Percentiles rank a stretch among this genome's conserved stretches.
Evolutionary conservation across 1,284 basidiomycete genomes (phyloP).

Genomic region (Pholiota adiposa): DNA sequence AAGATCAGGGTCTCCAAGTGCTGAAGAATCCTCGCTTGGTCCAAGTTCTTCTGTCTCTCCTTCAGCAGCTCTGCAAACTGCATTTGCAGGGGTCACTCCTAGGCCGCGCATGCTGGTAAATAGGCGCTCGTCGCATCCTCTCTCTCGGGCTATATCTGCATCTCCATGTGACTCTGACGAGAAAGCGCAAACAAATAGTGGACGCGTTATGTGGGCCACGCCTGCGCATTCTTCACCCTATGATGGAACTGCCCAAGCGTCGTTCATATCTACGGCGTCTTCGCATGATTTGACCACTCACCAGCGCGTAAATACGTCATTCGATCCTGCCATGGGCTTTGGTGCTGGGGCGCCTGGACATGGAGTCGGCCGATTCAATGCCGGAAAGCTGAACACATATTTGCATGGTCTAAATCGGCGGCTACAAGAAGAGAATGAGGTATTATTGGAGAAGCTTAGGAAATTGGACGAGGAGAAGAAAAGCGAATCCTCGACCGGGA

Average conservation of each 20-base stretch:
- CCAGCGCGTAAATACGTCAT: conserved; percentile 81
- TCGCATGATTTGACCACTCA: conserved; percentile 85
- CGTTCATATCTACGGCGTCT: conserved; percentile 78
- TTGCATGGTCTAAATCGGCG: conserved; percentile 80
- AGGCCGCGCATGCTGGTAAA: conserved; percentile 44
- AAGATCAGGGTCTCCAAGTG: conserved; percentile 36
- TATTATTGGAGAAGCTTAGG: conserved; percentile 52
- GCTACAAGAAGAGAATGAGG: conserved; percentile 82
- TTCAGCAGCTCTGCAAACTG: conserved; percentile 42
- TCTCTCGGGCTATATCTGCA: conserved; percentile 50
- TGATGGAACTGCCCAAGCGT: conserved; percentile 48
- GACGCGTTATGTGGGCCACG: conserved; percentile 24
- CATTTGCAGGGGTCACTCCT: conserved; percentile 68
- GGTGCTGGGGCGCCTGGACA: conserved; percentile 58
- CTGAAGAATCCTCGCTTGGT: conserved; percentile 39
- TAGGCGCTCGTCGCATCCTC: conserved; percentile 60
- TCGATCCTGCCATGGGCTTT: conserved; percentile 77
- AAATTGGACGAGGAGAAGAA: conserved; percentile 51
- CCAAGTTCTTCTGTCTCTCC: conserved; percentile 22
- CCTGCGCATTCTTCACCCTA: conserved; percentile 29
- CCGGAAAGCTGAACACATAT: conserved; percentile 80
- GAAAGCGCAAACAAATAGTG: conserved; percentile 8
- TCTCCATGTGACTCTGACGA: conserved; percentile 36
- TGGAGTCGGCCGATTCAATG: conserved; percentile 74
- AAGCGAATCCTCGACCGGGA: conserved; percentile 29